phyloP scores from a whole-genome alignment of 805 yeast species.

The Scheffersomyces ergatensis region DNA sequence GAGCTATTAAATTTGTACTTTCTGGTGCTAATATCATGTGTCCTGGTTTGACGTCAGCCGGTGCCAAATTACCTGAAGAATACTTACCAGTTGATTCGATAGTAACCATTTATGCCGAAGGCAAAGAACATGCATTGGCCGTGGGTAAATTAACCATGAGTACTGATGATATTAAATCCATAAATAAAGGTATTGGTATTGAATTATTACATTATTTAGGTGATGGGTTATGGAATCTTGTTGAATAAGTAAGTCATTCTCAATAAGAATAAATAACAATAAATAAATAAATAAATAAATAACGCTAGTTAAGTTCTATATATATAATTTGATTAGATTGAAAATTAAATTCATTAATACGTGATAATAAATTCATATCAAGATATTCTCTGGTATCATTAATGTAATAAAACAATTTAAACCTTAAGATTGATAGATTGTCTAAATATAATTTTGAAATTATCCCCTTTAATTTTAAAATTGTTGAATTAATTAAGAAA shows the following conservation, averaged over 20 bases:
- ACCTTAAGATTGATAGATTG: slow-evolving; percentile 16
- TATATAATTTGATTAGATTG: slow-evolving; percentile 18
- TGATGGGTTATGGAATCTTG: slow-evolving; percentile 80
- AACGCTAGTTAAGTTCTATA: background rate
- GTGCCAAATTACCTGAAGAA: slow-evolving; percentile 79
- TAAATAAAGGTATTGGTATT: slow-evolving; percentile 87
- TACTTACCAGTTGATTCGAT: slow-evolving; percentile 64
- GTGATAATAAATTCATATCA: background rate
- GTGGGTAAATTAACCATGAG: slow-evolving; percentile 86
- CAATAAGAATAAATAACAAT: too few species aligned
- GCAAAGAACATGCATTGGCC: slow-evolving; percentile 87
- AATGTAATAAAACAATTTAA: slow-evolving; percentile 23
- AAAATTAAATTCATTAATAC: slow-evolving; percentile 6
- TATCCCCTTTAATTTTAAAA: slow-evolving; percentile 34
- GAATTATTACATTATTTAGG: slow-evolving; percentile 82
- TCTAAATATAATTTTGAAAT: slow-evolving; percentile 14
- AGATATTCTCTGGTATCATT: slow-evolving; percentile 4
- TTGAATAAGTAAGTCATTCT: slow-evolving; percentile 45
- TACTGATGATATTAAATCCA: slow-evolving; percentile 78
- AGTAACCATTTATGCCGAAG: slow-evolving; percentile 86
- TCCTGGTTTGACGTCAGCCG: slow-evolving; percentile 86
- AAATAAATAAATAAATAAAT: background rate
- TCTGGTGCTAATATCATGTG: slow-evolving; percentile 98
- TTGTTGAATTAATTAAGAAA: slow-evolving; percentile 22
- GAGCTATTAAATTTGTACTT: slow-evolving; percentile 93